A percentile compares a stretch with the other conserved stretches of the same genome.
Conservation (phyloP, 78 protist genomes). For the Anaeramoeba flamelloides region DNA sequence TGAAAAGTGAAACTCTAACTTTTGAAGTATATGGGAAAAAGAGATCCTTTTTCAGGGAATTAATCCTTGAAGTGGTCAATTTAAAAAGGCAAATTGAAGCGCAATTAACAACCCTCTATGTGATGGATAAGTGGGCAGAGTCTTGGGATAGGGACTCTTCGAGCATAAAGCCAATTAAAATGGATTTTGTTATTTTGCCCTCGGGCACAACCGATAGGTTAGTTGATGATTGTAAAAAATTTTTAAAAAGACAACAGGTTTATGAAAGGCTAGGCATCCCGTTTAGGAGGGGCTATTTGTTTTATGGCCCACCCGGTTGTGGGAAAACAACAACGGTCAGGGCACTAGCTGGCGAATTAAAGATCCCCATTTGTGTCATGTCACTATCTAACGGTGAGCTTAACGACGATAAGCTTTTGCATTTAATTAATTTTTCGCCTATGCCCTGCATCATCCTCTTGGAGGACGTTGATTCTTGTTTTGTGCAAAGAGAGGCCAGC, state of each 20-base stretch:
- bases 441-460: conserved; percentile 41
- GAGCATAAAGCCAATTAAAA: no score
- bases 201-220: conserved; percentile 16
- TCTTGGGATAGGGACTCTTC: no score
- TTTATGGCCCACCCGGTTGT: conserved; percentile 82
- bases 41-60: no score
- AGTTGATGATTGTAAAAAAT: conserved; percentile 27
- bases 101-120: no score
- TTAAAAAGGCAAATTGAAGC: no score
- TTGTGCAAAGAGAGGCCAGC: conserved; percentile 10
- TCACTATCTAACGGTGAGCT: conserved; percentile 12
- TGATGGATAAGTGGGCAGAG: no score
- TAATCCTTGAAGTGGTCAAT: no score
- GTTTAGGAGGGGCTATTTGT: conserved; percentile 69
- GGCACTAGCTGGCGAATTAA: conserved; percentile 29
- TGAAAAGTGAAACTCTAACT: no score
- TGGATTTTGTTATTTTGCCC: conserved; percentile 48
- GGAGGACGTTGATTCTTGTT: conserved; percentile 72
- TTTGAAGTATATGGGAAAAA: no score
- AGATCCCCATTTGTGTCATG: no score
- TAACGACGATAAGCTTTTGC: conserved; percentile 22
- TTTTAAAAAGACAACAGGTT: conserved; percentile 31
- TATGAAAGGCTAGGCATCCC: conserved; percentile 66
- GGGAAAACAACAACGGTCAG: conserved; percentile 49
- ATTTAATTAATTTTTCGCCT: conserved; percentile 24